phyloP scores from a whole-genome alignment of 1,284 basidiomycete species.

The Apiotrichum gamsii region DNA sequence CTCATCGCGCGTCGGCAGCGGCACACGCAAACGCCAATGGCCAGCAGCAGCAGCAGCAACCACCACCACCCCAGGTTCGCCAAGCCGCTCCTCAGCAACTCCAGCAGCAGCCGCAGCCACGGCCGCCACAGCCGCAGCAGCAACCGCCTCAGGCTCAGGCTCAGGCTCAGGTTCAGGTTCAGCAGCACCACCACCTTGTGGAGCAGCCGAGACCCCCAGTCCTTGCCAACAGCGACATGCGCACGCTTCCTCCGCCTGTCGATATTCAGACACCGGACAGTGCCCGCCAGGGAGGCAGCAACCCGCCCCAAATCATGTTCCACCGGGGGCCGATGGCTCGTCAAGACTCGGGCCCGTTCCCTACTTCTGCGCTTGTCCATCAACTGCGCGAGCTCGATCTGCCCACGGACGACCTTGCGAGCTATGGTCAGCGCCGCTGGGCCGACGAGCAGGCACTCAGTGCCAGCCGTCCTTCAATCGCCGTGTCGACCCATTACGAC shows the following conservation, averaged over 20 bases:
- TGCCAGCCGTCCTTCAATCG: background rate
- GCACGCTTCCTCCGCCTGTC: constrained; percentile 33
- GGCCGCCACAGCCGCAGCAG: background rate
- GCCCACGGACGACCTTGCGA: constrained; percentile 46
- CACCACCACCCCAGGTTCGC: constrained; percentile 55
- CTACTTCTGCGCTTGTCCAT: constrained; percentile 42
- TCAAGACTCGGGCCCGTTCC: constrained; percentile 11
- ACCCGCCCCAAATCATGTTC: background rate
- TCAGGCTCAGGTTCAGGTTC: no score
- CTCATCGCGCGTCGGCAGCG: background rate
- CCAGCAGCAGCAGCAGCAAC: background rate
- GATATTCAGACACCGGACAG: constrained; percentile 5
- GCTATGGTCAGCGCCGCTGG: constrained; percentile 39
- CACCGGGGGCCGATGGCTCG: background rate
- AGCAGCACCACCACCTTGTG: constrained; percentile 7
- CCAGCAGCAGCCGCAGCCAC: constrained; percentile 43
- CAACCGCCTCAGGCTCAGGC: no score
- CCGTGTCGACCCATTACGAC: constrained; percentile 19
- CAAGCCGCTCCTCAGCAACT: constrained; percentile 62
- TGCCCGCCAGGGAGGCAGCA: background rate
- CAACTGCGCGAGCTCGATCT: constrained; percentile 47
- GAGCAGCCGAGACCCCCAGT: constrained; percentile 24
- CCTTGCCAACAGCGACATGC: constrained; percentile 42
- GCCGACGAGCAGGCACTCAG: constrained; percentile 9
- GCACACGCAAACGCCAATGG: constrained; percentile 43